A percentile compares a stretch with the other conserved stretches of the same genome.
phyloP scores from a whole-genome alignment of 2,329 filamentous ascomycete genomes.

The Paraphaeosphaeria minitans region DNA sequence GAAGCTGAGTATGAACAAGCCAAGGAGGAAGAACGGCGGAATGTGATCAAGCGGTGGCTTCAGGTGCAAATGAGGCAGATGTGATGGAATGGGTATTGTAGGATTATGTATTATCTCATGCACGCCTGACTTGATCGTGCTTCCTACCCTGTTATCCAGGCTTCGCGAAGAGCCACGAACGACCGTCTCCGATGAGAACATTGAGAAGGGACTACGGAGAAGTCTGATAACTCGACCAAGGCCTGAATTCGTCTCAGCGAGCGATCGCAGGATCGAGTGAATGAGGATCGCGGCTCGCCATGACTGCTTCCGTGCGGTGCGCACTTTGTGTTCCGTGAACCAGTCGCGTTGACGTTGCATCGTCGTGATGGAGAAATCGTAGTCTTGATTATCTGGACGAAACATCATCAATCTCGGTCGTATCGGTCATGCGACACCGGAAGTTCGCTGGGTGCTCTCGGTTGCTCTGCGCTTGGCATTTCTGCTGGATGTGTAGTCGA shows the following conservation, averaged over 20 bases:
- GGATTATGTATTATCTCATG: neutral
- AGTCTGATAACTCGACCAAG: neutral
- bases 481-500: neutral
- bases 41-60: constrained; percentile 31
- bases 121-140: neutral
- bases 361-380: neutral
- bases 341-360: neutral
- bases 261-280: neutral
- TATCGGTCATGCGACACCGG: neutral
- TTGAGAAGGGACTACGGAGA: neutral
- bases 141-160: neutral
- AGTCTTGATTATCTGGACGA: neutral
- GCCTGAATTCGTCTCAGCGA: neutral
- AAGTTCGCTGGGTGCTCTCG: neutral
- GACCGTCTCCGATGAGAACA: neutral
- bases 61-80: constrained; percentile 25
- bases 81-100: neutral
- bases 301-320: neutral
- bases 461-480: neutral
- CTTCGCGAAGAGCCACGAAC: neutral
- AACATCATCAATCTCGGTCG: neutral
- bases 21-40: constrained; percentile 23
- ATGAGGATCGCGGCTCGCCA: neutral
- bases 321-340: neutral
- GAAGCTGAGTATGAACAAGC: constrained; percentile 24